Evolutionary conservation across 1,284 basidiomycete species (phyloP), one percentile per base, ranked within the genome.

Genomic region (Ceraceosorus bombacis): DNA sequence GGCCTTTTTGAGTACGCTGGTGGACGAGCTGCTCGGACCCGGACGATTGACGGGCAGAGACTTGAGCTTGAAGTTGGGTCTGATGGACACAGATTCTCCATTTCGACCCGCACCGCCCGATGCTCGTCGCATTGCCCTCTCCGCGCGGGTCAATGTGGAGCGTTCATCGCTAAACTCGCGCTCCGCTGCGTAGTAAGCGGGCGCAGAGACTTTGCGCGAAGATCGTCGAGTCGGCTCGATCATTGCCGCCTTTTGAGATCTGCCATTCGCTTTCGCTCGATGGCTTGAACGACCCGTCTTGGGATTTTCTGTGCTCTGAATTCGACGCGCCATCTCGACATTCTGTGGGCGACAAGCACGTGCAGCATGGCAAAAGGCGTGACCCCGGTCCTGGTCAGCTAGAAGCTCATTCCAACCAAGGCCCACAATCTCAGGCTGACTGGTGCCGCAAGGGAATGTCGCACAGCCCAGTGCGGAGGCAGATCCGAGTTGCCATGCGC

Each of bases 21-120:
- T 27, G 27, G 27, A 12, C 53, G 37, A 60, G 13, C 65, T 64
- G 5, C 43, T 36, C 6, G 17, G 38, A 5, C 63, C 38, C 15
- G 51, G 41, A 37, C 63, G 54, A 2, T 65, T 58, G 9, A 49
- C 57, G 5, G 67, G 69, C 41, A 65, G 48, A 13, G 62, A 61
- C 59, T 27, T 58, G 51, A 39, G 60, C 59, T 49, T 64, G 67
- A 10, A 65, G 6, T 48, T 15, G 15, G 12, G 12, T 57, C 51
- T 54, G 49, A 61, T 60, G 43, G 64, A 62, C 1, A 63, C 60
- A 49, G 64, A 60, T 5, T 51, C 27, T 10, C n/a, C 43, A 4
- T 51, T 36, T 27, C 13, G 13, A 41, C 15, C 13, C 6, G 17
- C 54, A 41, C 49, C 41, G 8, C 6, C 41, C 9, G 7, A n/a